A percentile compares a stretch with the other conserved stretches of the same genome.
Conservation (phyloP, 1,284 basidiomycete species). For the Moniliophthora roreri region DNA sequence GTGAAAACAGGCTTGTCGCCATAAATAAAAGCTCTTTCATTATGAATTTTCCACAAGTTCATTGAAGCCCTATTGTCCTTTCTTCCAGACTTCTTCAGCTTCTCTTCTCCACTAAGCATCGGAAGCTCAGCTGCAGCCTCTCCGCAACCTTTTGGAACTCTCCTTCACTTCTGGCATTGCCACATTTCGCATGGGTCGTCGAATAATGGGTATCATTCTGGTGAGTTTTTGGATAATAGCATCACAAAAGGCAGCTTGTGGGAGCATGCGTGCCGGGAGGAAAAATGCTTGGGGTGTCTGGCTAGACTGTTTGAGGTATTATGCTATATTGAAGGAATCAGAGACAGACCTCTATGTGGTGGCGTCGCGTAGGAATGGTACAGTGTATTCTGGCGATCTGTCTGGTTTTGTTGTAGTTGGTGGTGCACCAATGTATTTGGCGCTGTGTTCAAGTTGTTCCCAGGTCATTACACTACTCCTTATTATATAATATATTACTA, state of each 20-base stretch:
- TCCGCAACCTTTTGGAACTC: slow-evolving; percentile 29
- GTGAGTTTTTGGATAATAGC: not conserved
- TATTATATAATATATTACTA: no score
- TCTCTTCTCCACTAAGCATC: no score
- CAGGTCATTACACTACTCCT: no score
- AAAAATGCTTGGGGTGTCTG: not conserved
- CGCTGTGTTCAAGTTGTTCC: not conserved
- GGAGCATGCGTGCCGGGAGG: not conserved
- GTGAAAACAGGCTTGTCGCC: slow-evolving; percentile 30
- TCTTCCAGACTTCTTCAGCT: not conserved
- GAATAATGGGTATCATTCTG: not conserved
- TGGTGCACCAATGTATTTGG: not conserved
- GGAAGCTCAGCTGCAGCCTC: no score
- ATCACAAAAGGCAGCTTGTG: slow-evolving; percentile 3
- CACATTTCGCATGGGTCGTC: slow-evolving; percentile 19
- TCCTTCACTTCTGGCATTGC: slow-evolving; percentile 20
- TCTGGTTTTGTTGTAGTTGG: slow-evolving; percentile 8
- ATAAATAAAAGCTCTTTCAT: slow-evolving; percentile 21
- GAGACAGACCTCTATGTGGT: slow-evolving; percentile 10
- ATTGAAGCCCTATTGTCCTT: not conserved
- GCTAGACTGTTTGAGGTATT: slow-evolving; percentile 15
- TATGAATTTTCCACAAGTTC: slow-evolving; percentile 16
- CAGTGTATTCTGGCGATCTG: slow-evolving; percentile 12
- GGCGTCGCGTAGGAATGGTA: slow-evolving; percentile 18
- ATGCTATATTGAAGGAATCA: slow-evolving; percentile 17